These are phyloP conservation scores for Pleurotus sapidus DNA, from an alignment of 768 basidiomycete genomes.

Conservation along the genomic window DNA sequence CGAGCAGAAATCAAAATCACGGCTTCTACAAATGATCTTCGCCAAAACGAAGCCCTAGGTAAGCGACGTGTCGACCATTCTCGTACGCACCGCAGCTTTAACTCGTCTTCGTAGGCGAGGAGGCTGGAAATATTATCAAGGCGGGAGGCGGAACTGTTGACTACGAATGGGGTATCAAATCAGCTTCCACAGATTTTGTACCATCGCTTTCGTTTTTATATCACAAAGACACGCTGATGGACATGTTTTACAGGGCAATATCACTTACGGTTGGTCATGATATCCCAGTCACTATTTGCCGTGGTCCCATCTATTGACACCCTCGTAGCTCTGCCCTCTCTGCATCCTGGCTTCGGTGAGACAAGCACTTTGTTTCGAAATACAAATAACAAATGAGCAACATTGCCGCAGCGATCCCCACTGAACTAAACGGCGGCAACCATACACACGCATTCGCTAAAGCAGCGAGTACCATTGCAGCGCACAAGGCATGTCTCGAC, in stretches of 20 bases:
- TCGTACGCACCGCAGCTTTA: neutral
- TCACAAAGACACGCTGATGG: neutral
- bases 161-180: constrained; percentile 62
- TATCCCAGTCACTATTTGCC: neutral
- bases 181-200: constrained; percentile 83
- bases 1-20: constrained; percentile 36
- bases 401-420: constrained; percentile 63
- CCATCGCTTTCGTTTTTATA: constrained; percentile 22
- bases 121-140: constrained; percentile 58
- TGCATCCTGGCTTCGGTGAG: constrained; percentile 73
- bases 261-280: constrained; percentile 59
- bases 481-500: constrained; percentile 66
- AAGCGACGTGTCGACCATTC: neutral
- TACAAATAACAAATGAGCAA: neutral
- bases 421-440: constrained; percentile 67
- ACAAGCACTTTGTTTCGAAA: neutral
- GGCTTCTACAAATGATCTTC: constrained; percentile 46
- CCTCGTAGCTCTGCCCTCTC: constrained; percentile 50
- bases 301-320: neutral
- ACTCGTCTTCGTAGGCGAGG: constrained; percentile 44
- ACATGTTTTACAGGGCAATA: constrained; percentile 51
- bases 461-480: constrained; percentile 53
- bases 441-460: constrained; percentile 71
- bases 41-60: constrained; percentile 69
- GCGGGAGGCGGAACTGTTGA: constrained; percentile 63